Base-by-base conservation (phyloP, 1,284 basidiomycete species). In the Ganoderma boninense region DNA sequence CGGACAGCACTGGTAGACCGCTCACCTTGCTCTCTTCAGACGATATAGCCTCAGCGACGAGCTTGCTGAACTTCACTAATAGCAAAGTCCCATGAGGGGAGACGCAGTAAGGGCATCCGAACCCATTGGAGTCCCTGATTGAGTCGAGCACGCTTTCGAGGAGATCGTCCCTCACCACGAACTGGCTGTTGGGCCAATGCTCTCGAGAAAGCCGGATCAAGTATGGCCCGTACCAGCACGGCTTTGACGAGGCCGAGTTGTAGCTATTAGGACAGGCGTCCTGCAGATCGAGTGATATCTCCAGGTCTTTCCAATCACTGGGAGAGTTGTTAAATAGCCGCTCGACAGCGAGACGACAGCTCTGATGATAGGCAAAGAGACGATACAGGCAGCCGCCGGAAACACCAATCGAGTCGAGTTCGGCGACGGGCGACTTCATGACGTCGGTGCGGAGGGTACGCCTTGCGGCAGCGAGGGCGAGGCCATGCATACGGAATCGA, bases 361-460 rank as follows among this genome's bases (percentile, higher is more conserved):
- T 57, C 35, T 73, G 74, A 29, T 73, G 74, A 29, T 72, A 72
- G 14, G 71, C 68, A 20, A 71, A 23, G 7, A 75, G 69, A 13
- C 76, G 73, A 49, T 66, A 73, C 52, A 73, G 62, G 14, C 63
- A 59, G 2, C 71, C 76, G 1, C 65, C 72, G n/a, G 64, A 46
- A 16, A 68, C 68, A 20, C 68, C 70, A 23, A 65, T 38, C 8
- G 57, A 32, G 40, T 69, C 69, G 54, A 70, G 60, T n/a, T 69
- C 63, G 1, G 65, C 38, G 52, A 52, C 20, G n/a, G 35, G 62
- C 1, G 60, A 54, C 18, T 29, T 43, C 38, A 57, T 40, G 43
- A 70, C 35, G 16, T 67, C 57, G 7, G 32, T 57, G 11, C 68
- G 64, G 26, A 69, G 62, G 7, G 62, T 64, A 6, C 63, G 65